Base-by-base conservation (phyloP, 2,329 filamentous ascomycete genomes). In the Penicillium expansum region DNA sequence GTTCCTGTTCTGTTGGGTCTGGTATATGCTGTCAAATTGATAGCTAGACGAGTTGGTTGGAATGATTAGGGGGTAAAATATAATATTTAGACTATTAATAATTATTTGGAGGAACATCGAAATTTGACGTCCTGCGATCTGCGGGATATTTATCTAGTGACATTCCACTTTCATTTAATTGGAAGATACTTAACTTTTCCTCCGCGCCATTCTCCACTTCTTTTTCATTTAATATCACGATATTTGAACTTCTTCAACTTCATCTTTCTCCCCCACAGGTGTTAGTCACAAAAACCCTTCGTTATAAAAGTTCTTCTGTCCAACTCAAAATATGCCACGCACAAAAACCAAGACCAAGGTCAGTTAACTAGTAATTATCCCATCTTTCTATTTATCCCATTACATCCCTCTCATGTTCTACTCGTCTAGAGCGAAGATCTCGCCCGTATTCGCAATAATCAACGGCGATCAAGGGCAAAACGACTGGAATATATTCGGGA, bases 1-100 rank as follows among this genome's bases (percentile, higher is more conserved):
- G 91, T 96, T 4, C 91, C 91, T 0, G 90, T 96, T 1, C 71
- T 96, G 58, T 69, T 96, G 10, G 86, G 79, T 0, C 72, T 96
- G 66, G 91, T 96, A 2, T 94, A 94, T 79, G 76, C 88, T 0
- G 81, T 90, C 10, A 86, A 66, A 45, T 67, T 60, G 49, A 61
- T 72, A 42, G 71, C 66, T 1, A 69, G 56, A 47, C 58, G 71
- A 52, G 7, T 48, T 38, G 48, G 35, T 0, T 65, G 57, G 62
- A 56, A 57, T 20, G 52, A 63, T 20, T 62, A 20, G 50, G 3
- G 11, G 1, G 1, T 5, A 38, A 49, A 35, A 22, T 24, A 10
- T 27, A 5, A 2, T 20, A 35, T 14, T 11, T 29, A 29, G 3
- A 49, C 5, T 38, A 14, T n/a, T 14, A 18, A 30, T 10, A 16